A percentile compares a stretch with the other conserved stretches of the same genome.
Conservation (phyloP, 2,329 filamentous ascomycete species). For the Aspergillus alliaceus region DNA sequence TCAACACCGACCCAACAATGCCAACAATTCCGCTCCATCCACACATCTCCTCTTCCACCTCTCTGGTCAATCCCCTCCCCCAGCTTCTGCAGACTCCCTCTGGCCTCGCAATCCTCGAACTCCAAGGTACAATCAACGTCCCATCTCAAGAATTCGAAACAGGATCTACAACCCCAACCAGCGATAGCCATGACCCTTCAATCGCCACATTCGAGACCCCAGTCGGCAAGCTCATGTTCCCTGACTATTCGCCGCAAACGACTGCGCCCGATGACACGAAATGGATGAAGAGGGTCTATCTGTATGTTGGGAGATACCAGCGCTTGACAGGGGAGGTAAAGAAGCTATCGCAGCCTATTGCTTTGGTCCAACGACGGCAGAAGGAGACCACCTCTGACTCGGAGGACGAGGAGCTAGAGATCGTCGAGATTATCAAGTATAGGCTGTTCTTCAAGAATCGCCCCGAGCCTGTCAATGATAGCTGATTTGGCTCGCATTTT, state of each 20-base stretch:
- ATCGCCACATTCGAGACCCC: constrained; percentile 44
- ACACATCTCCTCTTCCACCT: constrained; percentile 13
- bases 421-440: constrained; percentile 82
- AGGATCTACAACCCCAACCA: constrained; percentile 21
- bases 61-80: constrained; percentile 64
- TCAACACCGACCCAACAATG: constrained; percentile 28
- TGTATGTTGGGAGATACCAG: constrained; percentile 88
- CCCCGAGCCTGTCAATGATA: constrained; percentile 75
- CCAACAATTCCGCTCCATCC: constrained; percentile 44
- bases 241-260: constrained; percentile 63
- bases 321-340: constrained; percentile 86
- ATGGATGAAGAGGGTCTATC: constrained; percentile 88
- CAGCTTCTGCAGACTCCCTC: constrained; percentile 83
- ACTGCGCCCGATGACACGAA: constrained; percentile 54
- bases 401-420: constrained; percentile 59
- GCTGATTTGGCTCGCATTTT: constrained; percentile 17
- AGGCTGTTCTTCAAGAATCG: constrained; percentile 82
- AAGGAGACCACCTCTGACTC: constrained; percentile 8
- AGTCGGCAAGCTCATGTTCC: constrained; percentile 76
- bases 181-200: constrained; percentile 11
- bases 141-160: constrained; percentile 46
- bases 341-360: constrained; percentile 76
- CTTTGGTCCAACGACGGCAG: constrained; percentile 66
- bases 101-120: constrained; percentile 84
- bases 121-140: constrained; percentile 87